Evolutionary conservation across 2,329 filamentous ascomycete genomes (phyloP).

Genomic region (Chaetoscypha palmicola): DNA sequence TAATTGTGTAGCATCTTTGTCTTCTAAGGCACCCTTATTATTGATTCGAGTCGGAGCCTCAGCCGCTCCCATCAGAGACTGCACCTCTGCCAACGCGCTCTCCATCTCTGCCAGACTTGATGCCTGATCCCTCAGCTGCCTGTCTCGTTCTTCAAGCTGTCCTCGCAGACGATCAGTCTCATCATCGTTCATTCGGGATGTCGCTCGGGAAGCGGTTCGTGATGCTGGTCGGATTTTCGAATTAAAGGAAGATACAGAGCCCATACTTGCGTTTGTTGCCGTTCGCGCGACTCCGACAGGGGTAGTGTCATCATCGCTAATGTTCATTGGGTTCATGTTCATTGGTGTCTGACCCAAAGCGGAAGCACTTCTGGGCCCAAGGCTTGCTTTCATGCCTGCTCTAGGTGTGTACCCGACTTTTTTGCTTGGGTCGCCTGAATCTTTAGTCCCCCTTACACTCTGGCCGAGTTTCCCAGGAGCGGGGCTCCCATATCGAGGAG

Average conservation of each 20-base stretch:
- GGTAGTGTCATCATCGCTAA: conserved; percentile 51
- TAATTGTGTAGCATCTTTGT: conserved; percentile 69
- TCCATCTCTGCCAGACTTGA: conserved; percentile 84
- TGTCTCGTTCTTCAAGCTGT: conserved; percentile 77
- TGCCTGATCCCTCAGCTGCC: conserved; percentile 82
- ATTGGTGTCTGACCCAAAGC: conserved; percentile 45
- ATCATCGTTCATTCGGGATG: conserved; percentile 42
- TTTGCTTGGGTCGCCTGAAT: conserved; percentile 55
- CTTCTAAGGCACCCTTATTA: conserved; percentile 47
- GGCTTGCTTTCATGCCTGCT: conserved; percentile 42
- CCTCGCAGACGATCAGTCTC: conserved; percentile 66
- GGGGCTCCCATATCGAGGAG: conserved; percentile 57
- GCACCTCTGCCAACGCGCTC: conserved; percentile 72
- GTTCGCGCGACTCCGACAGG: conserved; percentile 45
- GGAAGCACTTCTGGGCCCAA: conserved; percentile 52
- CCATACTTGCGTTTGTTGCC: conserved; percentile 43
- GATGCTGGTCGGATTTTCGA: conserved; percentile 43
- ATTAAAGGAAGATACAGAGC: conserved; percentile 48
- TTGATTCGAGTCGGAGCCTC: conserved; percentile 40
- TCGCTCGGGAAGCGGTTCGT: conserved; percentile 34
- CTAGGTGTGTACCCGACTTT: conserved; percentile 35
- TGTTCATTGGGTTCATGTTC: conserved; percentile 37
- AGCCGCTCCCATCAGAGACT: conserved; percentile 57
- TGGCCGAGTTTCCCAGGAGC: conserved; percentile 56
- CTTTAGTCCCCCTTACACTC: conserved; percentile 49